Percentiles rank a stretch among this genome's conserved stretches.
phyloP scores from a whole-genome alignment of 1,284 basidiomycete genomes.

The Ceratobasidium sp. region DNA sequence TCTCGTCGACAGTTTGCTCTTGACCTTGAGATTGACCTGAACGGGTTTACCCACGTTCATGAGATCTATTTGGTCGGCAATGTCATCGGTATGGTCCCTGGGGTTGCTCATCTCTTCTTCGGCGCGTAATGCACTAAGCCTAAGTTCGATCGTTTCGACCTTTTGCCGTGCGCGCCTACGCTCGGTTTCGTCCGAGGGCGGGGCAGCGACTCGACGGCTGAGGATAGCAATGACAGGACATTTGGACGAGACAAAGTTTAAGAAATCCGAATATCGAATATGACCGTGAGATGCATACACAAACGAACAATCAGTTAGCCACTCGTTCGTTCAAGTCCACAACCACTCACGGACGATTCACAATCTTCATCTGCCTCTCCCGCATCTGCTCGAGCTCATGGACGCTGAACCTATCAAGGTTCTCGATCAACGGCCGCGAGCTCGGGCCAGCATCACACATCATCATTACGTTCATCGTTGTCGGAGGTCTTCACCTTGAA shows the following conservation, averaged over 20 bases:
- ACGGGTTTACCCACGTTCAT: constrained; percentile 32
- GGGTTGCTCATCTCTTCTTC: constrained; percentile 7
- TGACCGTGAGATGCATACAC: neutral
- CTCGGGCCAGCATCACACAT: constrained; percentile 19
- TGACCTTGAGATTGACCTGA: constrained; percentile 22
- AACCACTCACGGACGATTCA: constrained; percentile 34
- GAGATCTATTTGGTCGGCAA: constrained; percentile 16
- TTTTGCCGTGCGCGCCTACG: constrained; percentile 24
- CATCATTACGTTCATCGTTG: constrained; percentile 7
- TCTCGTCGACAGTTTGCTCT: constrained; percentile 21
- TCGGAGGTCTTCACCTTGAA: neutral
- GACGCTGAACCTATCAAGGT: constrained; percentile 34
- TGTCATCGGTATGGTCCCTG: constrained; percentile 1
- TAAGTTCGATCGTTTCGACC: constrained; percentile 25
- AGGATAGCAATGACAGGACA: neutral
- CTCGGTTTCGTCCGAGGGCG: constrained; percentile 27
- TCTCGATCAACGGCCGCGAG: constrained; percentile 18
- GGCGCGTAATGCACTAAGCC: constrained; percentile 5
- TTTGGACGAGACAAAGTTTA: neutral
- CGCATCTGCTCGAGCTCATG: constrained; percentile 31
- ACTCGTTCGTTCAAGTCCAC: too few relatives aligned
- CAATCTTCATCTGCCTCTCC: constrained; percentile 34
- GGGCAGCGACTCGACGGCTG: constrained; percentile 28
- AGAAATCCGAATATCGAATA: neutral
- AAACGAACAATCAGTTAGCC: neutral